Evolutionary conservation across 331 rosid species (phyloP).

Genomic region (Quercus lobata): DNA sequence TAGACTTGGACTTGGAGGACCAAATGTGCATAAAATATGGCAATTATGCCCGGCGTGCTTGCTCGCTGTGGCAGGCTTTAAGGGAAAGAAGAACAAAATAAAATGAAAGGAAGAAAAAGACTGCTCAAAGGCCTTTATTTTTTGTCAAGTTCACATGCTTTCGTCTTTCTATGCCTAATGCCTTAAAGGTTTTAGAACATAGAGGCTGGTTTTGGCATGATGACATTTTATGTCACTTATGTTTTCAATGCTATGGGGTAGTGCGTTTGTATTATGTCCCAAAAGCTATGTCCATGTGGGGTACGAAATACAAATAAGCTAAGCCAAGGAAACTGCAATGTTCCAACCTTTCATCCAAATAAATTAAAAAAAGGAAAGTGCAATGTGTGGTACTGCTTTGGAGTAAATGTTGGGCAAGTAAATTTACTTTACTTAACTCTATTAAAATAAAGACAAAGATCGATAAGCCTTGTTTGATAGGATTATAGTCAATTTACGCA

Average conservation of each 20-base stretch:
- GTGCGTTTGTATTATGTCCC: too few species aligned
- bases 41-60: background rate
- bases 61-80: slow-evolving; percentile 14
- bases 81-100: background rate
- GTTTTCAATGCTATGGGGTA: background rate
- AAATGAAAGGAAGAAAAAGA: background rate
- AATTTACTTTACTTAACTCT: too few species aligned
- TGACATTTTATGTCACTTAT: background rate
- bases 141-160: slow-evolving; percentile 7
- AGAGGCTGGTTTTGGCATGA: background rate
- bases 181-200: background rate
- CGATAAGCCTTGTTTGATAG: too few species aligned
- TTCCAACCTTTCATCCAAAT: too few species aligned
- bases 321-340: too few species aligned
- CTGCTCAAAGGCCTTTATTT: background rate
- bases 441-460: too few species aligned
- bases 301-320: too few species aligned
- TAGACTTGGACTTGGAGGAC: background rate
- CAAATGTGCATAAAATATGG: background rate
- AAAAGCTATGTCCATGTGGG: too few species aligned
- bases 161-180: background rate
- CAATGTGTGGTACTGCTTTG: too few species aligned
- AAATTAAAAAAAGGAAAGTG: too few species aligned
- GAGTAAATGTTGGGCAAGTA: too few species aligned
- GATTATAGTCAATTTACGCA: too few species aligned